Conservation (phyloP, 306 rosid species). For the Potentilla sterilis region DNA sequence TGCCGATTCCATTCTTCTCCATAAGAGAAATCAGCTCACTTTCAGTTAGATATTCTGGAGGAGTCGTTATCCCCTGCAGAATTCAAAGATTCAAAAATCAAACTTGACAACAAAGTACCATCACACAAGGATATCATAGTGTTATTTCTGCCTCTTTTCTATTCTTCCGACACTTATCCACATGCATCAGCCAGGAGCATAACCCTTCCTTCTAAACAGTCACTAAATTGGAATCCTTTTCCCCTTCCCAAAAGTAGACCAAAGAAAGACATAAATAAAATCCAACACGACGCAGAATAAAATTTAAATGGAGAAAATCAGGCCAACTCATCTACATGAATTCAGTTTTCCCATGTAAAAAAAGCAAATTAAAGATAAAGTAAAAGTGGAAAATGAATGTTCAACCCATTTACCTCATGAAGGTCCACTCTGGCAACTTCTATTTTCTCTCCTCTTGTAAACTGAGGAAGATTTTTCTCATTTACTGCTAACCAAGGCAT, state of each 20-base stretch:
- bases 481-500: slow-evolving; percentile 93
- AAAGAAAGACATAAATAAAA: not conserved
- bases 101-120: slow-evolving; percentile 11
- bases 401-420: slow-evolving; percentile 56
- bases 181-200: not conserved
- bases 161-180: not conserved
- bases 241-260: not conserved
- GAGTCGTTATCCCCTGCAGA: slow-evolving; percentile 72
- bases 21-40: slow-evolving; percentile 94
- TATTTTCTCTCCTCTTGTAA: slow-evolving; percentile 76
- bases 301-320: not conserved
- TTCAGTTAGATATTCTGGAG: slow-evolving; percentile 92
- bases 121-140: slow-evolving; percentile 12
- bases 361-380: not conserved
- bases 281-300: not conserved
- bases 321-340: not conserved
- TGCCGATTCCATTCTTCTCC: slow-evolving; percentile 97
- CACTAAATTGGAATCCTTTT: not conserved
- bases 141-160: not conserved
- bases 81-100: slow-evolving; percentile 20
- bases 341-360: not conserved
- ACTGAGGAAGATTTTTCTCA: slow-evolving; percentile 83
- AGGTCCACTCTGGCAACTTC: slow-evolving; percentile 71
- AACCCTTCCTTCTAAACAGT: not conserved
- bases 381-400: slow-evolving; percentile 21